These are phyloP conservation scores for Metschnikowia koreensis DNA, from an alignment of 805 yeast species.

Conservation along the genomic window DNA sequence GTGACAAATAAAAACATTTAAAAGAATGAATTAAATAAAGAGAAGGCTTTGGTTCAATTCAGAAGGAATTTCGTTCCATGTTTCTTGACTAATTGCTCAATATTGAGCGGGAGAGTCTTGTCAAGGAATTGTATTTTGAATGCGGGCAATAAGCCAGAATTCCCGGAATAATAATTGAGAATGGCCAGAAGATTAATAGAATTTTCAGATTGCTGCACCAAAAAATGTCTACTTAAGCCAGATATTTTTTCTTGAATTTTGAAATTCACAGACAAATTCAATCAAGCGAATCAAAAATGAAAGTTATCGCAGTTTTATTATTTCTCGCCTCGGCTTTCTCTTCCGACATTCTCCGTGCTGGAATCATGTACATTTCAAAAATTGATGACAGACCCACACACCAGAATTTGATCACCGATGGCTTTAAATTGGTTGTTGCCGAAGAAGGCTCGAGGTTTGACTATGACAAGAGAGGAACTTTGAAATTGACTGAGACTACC, in stretches of 20 bases:
- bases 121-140: too few relatives aligned
- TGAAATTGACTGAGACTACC: conserved; percentile 2
- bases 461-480: background rate
- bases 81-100: too few relatives aligned
- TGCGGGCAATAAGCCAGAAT: too few relatives aligned
- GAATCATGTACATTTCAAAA: conserved; percentile 5
- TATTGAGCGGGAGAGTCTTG: too few relatives aligned
- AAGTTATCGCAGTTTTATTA: background rate
- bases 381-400: background rate
- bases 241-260: background rate
- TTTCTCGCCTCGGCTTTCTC: background rate
- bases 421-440: background rate
- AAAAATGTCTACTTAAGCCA: background rate
- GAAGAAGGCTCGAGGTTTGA: conserved; percentile 6
- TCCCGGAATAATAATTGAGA: too few relatives aligned
- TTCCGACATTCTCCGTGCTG: conserved; percentile 2
- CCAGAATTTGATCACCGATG: background rate
- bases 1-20: too few relatives aligned
- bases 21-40: too few relatives aligned
- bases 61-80: too few relatives aligned
- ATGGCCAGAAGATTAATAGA: too few relatives aligned
- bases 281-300: background rate
- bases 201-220: too few relatives aligned
- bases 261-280: background rate
- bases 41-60: too few relatives aligned